Base-by-base conservation (phyloP, 2,329 filamentous ascomycete genomes). In the Eutypa lata region DNA sequence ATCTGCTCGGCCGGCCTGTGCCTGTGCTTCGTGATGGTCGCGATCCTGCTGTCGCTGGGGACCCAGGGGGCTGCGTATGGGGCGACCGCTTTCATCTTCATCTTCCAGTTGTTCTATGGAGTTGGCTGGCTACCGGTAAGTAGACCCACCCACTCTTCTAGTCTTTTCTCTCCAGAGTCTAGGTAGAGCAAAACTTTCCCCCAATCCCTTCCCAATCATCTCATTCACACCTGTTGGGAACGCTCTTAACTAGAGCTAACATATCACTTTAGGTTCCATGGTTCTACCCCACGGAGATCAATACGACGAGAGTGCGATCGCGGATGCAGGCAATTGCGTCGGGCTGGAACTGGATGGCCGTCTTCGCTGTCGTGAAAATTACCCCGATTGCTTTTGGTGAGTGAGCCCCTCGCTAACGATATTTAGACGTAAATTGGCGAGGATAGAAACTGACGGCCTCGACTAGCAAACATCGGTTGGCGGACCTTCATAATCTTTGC, bases 31-130 rank as follows among this genome's bases (percentile, higher is more conserved):
- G 63, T 69, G 8, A 67, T 75, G 64, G 66, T 69, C 1, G 56
- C 72, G 0, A 72, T 73, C 24, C 55, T 76, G 1, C 58, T 76
- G 0, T 74, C 71, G 0, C 55, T 68, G 0, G 67, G 63, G 0
- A 64, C 59, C 0, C 58, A 53, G 2, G 53, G 61, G 6, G 61
- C 65, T 4, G 73, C 73, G 1, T 74, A 75, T 48, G 74, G 66
- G 1, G 73, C 74, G 0, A 72, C 70, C 0, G 71, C 71, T 1
- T 73, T 76, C 40, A 69, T 77, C 4, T 77, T 77, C 58, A 58
- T 77, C 10, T 76, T 77, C 57, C 73, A 76, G 59, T 48, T 74
- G 7, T 72, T 76, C 54, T 67, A 71, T n/a, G 73, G 72, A 1
- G 60, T 76, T 16, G 71, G 73, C 0, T 76, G 69, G 66, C 61